Evolutionary conservation across 1,139 yeast genomes (phyloP).

Genomic region (Yamadazyma siamensis): DNA sequence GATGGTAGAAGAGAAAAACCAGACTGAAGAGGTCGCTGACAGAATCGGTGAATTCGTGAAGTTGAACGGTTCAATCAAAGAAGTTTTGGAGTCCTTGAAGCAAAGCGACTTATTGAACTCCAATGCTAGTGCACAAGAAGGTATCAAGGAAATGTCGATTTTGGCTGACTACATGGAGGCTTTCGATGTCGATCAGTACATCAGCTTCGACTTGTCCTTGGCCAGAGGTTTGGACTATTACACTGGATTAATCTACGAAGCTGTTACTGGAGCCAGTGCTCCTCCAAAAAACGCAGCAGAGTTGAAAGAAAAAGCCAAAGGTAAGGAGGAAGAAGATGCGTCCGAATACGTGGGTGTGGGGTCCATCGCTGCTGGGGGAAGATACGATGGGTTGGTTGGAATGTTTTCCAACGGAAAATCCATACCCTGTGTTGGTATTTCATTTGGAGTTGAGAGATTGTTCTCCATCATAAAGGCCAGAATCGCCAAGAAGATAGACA

Average conservation of each 20-base stretch:
- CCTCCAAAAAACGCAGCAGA: conserved; percentile 81
- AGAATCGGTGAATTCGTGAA: conserved; percentile 88
- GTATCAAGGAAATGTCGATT: conserved; percentile 74
- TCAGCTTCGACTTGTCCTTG: conserved; percentile 86
- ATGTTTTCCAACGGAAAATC: conserved; percentile 94
- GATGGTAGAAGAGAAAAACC: conserved; percentile 87
- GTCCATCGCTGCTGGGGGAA: conserved; percentile 97
- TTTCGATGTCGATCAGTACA: conserved; percentile 58
- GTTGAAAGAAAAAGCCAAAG: conserved; percentile 54
- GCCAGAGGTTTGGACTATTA: conserved; percentile 98
- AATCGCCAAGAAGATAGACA: conserved; percentile 49
- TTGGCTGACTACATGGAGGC: conserved; percentile 80
- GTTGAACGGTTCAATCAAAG: conserved; percentile 71
- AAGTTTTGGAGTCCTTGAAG: conserved; percentile 57
- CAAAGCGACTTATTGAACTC: conserved; percentile 54
- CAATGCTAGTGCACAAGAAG: conserved; percentile 73
- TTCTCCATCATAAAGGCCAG: conserved; percentile 86
- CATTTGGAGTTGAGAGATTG: conserved; percentile 94
- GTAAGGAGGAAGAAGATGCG: conserved; percentile 62
- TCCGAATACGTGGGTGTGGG: conserved; percentile 98
- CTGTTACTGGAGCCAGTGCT: conserved; percentile 90
- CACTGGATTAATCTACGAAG: conserved; percentile 95
- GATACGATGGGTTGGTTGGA: conserved; percentile 93
- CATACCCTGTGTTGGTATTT: conserved; percentile 95
- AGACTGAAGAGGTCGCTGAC: conserved; percentile 88